Evolutionary conservation across 129 eudicot genomes (phyloP).

Genomic region (Flaveria bidentis): DNA sequence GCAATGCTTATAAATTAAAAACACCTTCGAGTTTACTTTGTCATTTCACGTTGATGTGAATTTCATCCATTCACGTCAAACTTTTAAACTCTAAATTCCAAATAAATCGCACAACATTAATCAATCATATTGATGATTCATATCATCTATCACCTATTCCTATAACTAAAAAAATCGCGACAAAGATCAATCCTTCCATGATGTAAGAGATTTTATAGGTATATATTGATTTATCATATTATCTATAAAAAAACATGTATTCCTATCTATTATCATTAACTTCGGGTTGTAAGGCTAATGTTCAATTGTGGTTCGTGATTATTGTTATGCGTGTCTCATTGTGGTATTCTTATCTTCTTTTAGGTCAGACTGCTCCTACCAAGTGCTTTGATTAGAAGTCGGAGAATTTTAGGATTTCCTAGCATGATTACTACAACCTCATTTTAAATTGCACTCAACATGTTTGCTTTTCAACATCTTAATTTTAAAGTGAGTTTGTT

Average conservation of each 20-base stretch:
- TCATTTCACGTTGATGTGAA: not conserved
- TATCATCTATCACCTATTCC: not conserved
- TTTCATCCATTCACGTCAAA: not conserved
- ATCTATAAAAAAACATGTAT: not conserved
- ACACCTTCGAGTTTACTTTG: not conserved
- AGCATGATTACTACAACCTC: constrained; percentile 5
- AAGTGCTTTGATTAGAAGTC: not conserved
- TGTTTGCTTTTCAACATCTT: not conserved
- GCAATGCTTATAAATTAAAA: too few relatives aligned
- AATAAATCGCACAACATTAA: not conserved
- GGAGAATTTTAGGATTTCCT: not conserved
- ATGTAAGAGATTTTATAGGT: not conserved
- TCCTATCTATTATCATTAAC: not conserved
- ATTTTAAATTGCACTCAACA: not conserved
- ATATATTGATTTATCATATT: not conserved
- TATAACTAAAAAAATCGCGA: too few relatives aligned
- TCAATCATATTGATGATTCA: not conserved
- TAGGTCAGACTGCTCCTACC: not conserved
- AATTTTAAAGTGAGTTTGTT: not conserved
- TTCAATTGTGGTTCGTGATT: not conserved
- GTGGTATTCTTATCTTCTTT: not conserved
- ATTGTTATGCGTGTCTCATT: not conserved
- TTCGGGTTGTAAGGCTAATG: not conserved
- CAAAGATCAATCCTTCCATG: not conserved
- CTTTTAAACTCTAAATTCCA: not conserved